Conservation (phyloP, 257 asterid species). For the Solanum pennellii region DNA sequence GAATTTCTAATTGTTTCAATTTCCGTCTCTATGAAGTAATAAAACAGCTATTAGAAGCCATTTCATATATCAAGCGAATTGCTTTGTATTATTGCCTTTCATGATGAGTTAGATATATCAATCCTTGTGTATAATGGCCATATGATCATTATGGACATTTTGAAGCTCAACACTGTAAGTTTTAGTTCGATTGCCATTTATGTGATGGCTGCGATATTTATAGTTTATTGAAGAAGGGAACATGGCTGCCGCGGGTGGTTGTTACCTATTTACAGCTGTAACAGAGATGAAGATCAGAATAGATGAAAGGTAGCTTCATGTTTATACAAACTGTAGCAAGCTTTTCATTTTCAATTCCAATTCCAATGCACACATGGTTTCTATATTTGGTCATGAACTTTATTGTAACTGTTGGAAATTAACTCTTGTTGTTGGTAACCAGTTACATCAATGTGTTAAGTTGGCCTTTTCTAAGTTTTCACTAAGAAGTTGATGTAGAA, state of each 20-base stretch:
- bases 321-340: background rate
- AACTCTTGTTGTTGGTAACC: background rate
- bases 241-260: constrained; percentile 41
- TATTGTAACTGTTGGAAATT: background rate
- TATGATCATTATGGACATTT: background rate
- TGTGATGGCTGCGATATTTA: constrained; percentile 23
- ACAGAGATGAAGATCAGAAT: constrained; percentile 77
- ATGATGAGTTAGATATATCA: background rate
- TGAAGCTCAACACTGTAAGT: background rate
- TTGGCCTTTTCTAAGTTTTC: background rate
- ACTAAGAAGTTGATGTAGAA: background rate
- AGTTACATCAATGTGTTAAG: constrained; percentile 10
- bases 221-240: constrained; percentile 64
- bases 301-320: constrained; percentile 3
- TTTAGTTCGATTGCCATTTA: background rate
- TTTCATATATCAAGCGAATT: background rate
- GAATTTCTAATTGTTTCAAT: background rate
- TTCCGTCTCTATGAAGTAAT: background rate
- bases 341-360: background rate
- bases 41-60: background rate
- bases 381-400: background rate
- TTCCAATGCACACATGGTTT: background rate
- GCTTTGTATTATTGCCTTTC: background rate
- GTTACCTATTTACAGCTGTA: constrained; percentile 61
- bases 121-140: background rate